Evolutionary conservation across 2,329 filamentous ascomycete genomes (phyloP).

Genomic region (Aspergillus bombycis): DNA sequence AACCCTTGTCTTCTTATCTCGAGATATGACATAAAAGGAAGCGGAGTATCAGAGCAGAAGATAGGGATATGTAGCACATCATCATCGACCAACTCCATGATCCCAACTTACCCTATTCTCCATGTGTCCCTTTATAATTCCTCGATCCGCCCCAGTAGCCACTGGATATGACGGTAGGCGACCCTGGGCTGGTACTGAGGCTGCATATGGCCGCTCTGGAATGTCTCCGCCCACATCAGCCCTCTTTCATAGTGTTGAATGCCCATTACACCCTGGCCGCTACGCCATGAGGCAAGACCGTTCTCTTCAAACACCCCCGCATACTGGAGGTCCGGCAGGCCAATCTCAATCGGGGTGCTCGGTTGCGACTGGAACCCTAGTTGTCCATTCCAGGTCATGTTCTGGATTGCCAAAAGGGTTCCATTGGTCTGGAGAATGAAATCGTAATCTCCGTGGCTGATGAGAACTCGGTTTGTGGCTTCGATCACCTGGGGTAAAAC

Average conservation of each 20-base stretch:
- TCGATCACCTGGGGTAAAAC: slow-evolving; percentile 43
- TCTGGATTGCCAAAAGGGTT: slow-evolving; percentile 74
- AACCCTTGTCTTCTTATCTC: background rate
- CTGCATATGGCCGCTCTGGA: slow-evolving; percentile 41
- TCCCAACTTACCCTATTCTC: background rate
- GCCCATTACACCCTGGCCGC: slow-evolving; percentile 67
- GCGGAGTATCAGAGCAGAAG: background rate
- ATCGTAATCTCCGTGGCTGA: slow-evolving; percentile 75
- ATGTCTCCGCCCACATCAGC: slow-evolving; percentile 65
- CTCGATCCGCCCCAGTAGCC: slow-evolving; percentile 36
- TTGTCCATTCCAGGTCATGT: slow-evolving; percentile 78
- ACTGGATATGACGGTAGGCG: slow-evolving; percentile 66
- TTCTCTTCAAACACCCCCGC: slow-evolving; percentile 54
- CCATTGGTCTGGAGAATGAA: slow-evolving; percentile 71
- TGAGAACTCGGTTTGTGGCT: slow-evolving; percentile 71
- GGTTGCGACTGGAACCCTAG: slow-evolving; percentile 71
- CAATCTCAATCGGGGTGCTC: slow-evolving; percentile 51
- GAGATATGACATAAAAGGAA: background rate
- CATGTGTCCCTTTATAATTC: slow-evolving; percentile 19
- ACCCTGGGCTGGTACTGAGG: slow-evolving; percentile 70
- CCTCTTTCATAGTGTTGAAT: slow-evolving; percentile 74
- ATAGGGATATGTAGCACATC: background rate
- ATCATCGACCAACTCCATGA: background rate
- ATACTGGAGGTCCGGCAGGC: slow-evolving; percentile 60
- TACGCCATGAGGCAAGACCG: slow-evolving; percentile 66